phyloP scores from a whole-genome alignment of 805 yeast genomes.

The Hemisphaericaspora nanyangensis region DNA sequence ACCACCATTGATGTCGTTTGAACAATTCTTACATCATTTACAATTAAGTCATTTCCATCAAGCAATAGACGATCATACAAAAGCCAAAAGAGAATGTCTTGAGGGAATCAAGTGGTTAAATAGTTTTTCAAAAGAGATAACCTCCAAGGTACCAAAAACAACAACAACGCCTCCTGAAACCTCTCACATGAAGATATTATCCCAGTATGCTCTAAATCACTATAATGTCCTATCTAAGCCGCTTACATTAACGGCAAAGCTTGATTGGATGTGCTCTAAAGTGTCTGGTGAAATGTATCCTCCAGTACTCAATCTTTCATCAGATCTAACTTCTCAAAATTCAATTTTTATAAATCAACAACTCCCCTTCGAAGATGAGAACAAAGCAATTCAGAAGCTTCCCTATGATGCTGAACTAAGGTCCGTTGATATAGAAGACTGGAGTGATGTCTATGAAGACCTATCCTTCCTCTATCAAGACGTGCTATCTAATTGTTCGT shows the following conservation, averaged over 20 bases:
- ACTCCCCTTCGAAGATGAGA: slow-evolving; percentile 3
- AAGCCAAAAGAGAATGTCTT: slow-evolving; percentile 18
- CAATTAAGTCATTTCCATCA: slow-evolving; percentile 14
- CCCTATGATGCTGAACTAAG: slow-evolving; percentile 13
- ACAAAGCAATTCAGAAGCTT: slow-evolving; percentile 6
- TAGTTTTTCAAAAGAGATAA: slow-evolving; percentile 9
- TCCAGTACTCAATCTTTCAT: slow-evolving; percentile 17
- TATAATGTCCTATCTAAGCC: slow-evolving; percentile 14
- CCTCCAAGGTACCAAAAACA: neutral
- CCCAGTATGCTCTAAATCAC: slow-evolving; percentile 17
- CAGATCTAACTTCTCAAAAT: slow-evolving; percentile 8
- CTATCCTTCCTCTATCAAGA: slow-evolving; percentile 44
- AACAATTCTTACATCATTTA: slow-evolving; percentile 7
- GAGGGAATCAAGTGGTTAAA: slow-evolving; percentile 23
- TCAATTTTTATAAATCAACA: slow-evolving; percentile 1
- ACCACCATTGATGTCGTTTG: neutral
- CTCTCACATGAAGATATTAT: slow-evolving; percentile 10
- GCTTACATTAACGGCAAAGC: slow-evolving; percentile 12
- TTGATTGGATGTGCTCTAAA: slow-evolving; percentile 27
- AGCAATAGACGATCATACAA: slow-evolving; percentile 12
- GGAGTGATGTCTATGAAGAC: slow-evolving; percentile 38
- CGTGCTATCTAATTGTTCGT: slow-evolving; percentile 64
- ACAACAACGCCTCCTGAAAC: neutral
- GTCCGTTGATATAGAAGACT: slow-evolving; percentile 20
- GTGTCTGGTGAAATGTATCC: slow-evolving; percentile 12